These are phyloP conservation scores for Lunularia cruciata DNA, from an alignment of 225 moss, liverwort and hornwort genomes.

Conservation along the genomic window DNA sequence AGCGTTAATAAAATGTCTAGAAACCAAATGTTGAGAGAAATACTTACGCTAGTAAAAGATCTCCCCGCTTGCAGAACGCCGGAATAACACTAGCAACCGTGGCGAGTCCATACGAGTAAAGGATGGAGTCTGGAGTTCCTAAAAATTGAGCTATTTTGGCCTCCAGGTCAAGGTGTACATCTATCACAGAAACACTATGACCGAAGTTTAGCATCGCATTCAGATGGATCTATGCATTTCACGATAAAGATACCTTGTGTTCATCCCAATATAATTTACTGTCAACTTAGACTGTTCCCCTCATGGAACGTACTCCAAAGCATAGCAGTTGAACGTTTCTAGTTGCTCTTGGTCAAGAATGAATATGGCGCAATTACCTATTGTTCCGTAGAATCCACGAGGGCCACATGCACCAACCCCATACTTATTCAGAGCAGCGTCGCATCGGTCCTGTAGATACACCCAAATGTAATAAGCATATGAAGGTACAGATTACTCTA, in stretches of 20 bases:
- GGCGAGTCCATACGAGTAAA: slow-evolving; percentile 93
- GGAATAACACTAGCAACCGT: slow-evolving; percentile 93
- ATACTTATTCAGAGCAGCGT: slow-evolving; percentile 75
- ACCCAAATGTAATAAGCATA: no score
- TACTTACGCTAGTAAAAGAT: slow-evolving; percentile 84
- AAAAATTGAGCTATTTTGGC: slow-evolving; percentile 78
- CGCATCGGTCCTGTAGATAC: slow-evolving; percentile 82
- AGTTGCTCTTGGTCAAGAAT: no score
- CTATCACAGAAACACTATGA: slow-evolving; percentile 32
- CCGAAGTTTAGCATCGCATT: not conserved
- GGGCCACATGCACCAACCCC: slow-evolving; percentile 99
- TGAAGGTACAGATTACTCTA: no score
- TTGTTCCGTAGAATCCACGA: slow-evolving; percentile 95
- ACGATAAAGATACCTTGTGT: no score
- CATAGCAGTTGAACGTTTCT: no score
- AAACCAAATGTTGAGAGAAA: no score
- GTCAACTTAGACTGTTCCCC: no score
- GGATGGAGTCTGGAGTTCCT: slow-evolving; percentile 80
- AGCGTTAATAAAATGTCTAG: no score
- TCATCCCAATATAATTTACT: no score
- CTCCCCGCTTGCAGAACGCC: slow-evolving; percentile 94
- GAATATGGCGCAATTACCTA: no score
- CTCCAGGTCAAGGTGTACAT: slow-evolving; percentile 98
- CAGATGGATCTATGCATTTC: no score
- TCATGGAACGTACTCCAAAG: no score